Evolutionary conservation across 805 yeast species (phyloP), one percentile per base, ranked within the genome.

Genomic region (Candida maltosa): DNA sequence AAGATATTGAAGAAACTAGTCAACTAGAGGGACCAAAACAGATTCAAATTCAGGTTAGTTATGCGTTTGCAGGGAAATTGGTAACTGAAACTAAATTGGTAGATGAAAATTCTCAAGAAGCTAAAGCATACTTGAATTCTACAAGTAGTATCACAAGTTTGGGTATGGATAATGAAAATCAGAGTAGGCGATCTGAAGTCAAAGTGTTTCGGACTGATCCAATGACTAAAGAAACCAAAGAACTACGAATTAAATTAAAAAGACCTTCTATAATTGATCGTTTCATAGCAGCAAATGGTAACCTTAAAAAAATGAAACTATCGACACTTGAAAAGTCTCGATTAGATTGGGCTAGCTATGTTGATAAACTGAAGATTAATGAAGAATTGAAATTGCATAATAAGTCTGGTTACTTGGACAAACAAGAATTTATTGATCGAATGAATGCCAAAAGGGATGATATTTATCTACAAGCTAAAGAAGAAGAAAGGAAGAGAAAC

Each of bases 341-440:
- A 43, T 69, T 93, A 33, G 98, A 93, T 60, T 93, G 97, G 95
- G 94, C 95, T 1, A 78, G 85, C 31, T 88, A 85, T 61, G 96
- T 93, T 20, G 97, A 91, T 60, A 74, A 83, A 45, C 80, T 81
- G 44, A 88, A 88, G 37, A 80, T 93, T 31, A 71, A 76, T 34
- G 96, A 87, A 45, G 98, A 93, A 43, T 73, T 93, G 52, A 73
- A 71, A 31, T 72, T 76, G 38, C 83, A 82, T 52, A 89, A 88
- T 55, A 89, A 85, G 65, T 93, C 81, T 34, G 98, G 98, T 6
- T 93, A 81, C 60, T 64, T 93, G 51, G 95, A 87, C 42, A 87
- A 79, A 53, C 97, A 91, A 58, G 96, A 85, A 46, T 93, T 93
- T 73, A 67, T 93, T 51, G 70, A 74, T 31, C 70, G 94, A 42